Evolutionary conservation across 192 early-diverging fungal genomes (phyloP), one percentile per base, ranked within the genome.

Genomic region (Coemansia sp.): DNA sequence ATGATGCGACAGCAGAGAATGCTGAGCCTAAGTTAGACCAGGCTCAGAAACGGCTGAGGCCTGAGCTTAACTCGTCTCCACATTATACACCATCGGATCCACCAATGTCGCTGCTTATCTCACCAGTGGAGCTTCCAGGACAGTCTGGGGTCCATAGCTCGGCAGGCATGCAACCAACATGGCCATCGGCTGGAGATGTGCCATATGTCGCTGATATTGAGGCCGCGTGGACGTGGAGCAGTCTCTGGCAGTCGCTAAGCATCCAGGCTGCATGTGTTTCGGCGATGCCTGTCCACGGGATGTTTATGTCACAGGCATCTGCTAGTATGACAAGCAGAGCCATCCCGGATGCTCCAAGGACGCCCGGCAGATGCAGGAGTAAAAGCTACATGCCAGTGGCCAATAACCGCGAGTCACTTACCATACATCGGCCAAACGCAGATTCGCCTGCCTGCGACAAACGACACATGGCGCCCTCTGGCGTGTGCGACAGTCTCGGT

Each of bases 201-300:
- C 71, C 69, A 24, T 65, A 62, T 59, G 24, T 62, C 11, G 31
- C 16, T 14, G 65, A 67, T 11, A 40, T 58, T 21, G 56, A 63
- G 28, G 60, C 64, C 5, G 58, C 27, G 3, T 73, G 71, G 71
- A 40, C 49, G 25, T 67, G 50, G 14, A 5, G 30, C 16, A 43
- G 28, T 1, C 19, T 73, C 14, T 73, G 71, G 71, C 60, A 61
- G 3, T 43, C 48, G 5, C 44, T 73, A 32, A 35, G 47, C 8
- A 65, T 73, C 12, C 64, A 73, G 45, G 54, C 55, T 8, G 53
- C 35, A 16, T 38, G 50, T 7, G 7, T 73, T 12, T 54, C 54
- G 4, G 12, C 49, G 1, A 73, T 73, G 71, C 45, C 56, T 11
- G 30, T 69, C 18, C 54, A 51, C 30, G 65, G 65, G 28, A n/a